phyloP scores from a whole-genome alignment of 495 filamentous ascomycete species.

The Neohortaea acidophila region DNA sequence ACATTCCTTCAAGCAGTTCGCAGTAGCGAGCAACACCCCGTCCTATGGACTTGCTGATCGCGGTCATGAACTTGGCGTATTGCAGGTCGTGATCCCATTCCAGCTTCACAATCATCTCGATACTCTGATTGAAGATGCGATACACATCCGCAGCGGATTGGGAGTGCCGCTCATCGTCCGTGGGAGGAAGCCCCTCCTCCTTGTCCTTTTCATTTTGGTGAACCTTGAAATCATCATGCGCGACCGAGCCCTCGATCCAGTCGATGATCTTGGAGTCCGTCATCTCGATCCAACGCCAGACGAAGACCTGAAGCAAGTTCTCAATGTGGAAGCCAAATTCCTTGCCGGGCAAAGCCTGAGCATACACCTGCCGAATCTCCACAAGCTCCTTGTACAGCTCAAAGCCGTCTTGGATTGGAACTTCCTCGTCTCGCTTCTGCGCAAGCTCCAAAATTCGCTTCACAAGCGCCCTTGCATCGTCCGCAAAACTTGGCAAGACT shows the following conservation, averaged over 20 bases:
- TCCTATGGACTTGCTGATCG: constrained; percentile 75
- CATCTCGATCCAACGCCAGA: constrained; percentile 82
- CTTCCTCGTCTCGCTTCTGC: constrained; percentile 51
- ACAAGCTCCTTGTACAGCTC: constrained; percentile 79
- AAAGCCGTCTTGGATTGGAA: constrained; percentile 81
- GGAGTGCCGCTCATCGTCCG: constrained; percentile 79
- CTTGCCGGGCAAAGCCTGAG: constrained; percentile 47
- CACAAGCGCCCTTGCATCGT: constrained; percentile 72
- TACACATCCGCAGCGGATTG: constrained; percentile 89
- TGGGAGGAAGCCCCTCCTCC: constrained; percentile 37
- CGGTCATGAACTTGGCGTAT: constrained; percentile 93
- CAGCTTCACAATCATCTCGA: constrained; percentile 70
- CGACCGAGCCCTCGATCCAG: constrained; percentile 80
- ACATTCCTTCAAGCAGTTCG: constrained; percentile 73
- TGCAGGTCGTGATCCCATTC: constrained; percentile 89
- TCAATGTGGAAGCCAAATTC: constrained; percentile 78
- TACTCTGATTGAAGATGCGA: constrained; percentile 75
- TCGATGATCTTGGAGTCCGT: constrained; percentile 65
- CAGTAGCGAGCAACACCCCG: constrained; percentile 78
- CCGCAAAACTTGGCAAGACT: constrained; percentile 75
- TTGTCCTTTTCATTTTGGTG: constrained; percentile 36
- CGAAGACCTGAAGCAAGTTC: constrained; percentile 70
- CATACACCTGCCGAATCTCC: constrained; percentile 65
- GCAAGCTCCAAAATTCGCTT: constrained; percentile 58
- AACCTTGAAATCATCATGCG: constrained; percentile 69